Evolutionary conservation across 768 basidiomycete genomes (phyloP).

Genomic region (Pleurotus salmoneostramineus): DNA sequence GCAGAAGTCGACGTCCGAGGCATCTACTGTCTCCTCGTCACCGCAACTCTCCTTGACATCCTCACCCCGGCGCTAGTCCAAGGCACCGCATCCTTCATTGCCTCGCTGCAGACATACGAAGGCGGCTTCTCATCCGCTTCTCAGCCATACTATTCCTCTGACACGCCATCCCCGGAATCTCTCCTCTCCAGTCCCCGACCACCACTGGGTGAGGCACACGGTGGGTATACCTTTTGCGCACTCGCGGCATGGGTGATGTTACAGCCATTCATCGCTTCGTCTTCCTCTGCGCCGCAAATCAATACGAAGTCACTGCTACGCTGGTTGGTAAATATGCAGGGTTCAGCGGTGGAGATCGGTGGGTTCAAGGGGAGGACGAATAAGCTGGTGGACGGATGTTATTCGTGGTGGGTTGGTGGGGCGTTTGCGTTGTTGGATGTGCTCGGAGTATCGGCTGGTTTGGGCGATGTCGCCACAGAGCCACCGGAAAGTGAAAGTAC

Average conservation of each 20-base stretch:
- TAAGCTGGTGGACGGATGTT: slow-evolving; percentile 99
- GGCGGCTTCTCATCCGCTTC: slow-evolving; percentile 88
- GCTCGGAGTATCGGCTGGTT: slow-evolving; percentile 35
- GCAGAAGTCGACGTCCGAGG: slow-evolving; percentile 97
- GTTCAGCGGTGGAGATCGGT: slow-evolving; percentile 74
- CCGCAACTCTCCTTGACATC: slow-evolving; percentile 79
- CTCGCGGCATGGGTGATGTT: slow-evolving; percentile 82
- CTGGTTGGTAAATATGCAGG: slow-evolving; percentile 89
- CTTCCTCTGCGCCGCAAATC: slow-evolving; percentile 27
- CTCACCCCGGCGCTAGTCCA: slow-evolving; percentile 84
- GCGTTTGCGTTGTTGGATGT: slow-evolving; percentile 76
- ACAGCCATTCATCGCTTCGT: slow-evolving; percentile 43
- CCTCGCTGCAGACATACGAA: slow-evolving; percentile 95
- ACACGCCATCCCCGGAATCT: slow-evolving; percentile 12
- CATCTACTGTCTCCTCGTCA: slow-evolving; percentile 86
- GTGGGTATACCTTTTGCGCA: slow-evolving; percentile 95
- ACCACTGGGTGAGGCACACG: slow-evolving; percentile 92
- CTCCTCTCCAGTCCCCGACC: slow-evolving; percentile 53
- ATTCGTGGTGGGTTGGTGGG: slow-evolving; percentile 99
- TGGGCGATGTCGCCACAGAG: slow-evolving; percentile 28
- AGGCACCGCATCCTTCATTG: slow-evolving; percentile 75
- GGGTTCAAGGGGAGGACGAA: slow-evolving; percentile 94
- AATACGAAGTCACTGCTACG: slow-evolving; percentile 60
- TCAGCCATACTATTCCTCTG: slow-evolving; percentile 55
- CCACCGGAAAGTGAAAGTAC: slow-evolving; percentile 16